Conservation (phyloP, 106 monocot genomes). For the Allium sativum region DNA sequence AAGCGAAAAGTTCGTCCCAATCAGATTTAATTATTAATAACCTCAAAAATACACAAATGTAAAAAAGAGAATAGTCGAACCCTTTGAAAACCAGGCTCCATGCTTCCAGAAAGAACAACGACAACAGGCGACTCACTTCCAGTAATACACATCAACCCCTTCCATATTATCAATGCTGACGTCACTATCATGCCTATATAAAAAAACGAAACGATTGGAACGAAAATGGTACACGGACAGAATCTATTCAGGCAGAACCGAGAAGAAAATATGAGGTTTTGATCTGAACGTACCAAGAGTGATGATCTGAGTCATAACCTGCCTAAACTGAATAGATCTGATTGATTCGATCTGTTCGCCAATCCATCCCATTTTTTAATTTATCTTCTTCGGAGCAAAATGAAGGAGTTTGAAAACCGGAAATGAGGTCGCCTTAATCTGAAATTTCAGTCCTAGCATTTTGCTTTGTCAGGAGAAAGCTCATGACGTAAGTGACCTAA, state of each 20-base stretch:
- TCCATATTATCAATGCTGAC: constrained; percentile 49
- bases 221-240: background rate
- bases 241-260: background rate
- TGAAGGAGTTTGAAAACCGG: background rate
- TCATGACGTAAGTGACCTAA: too few species aligned
- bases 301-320: constrained; percentile 45
- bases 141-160: constrained; percentile 39
- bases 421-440: background rate
- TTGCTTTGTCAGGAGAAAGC: too few species aligned
- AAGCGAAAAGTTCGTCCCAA: too few species aligned
- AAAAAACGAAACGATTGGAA: background rate
- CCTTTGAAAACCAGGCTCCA: constrained; percentile 56
- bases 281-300: constrained; percentile 37
- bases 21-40: background rate
- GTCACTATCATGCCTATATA: constrained; percentile 34
- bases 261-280: background rate
- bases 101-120: constrained; percentile 52
- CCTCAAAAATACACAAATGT: background rate
- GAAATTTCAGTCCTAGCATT: too few species aligned
- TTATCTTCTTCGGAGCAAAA: background rate
- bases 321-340: constrained; percentile 52
- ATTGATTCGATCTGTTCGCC: constrained; percentile 42
- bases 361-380: constrained; percentile 28
- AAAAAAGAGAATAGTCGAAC: constrained; percentile 9
- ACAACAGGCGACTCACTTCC: constrained; percentile 54